Conservation (phyloP, 768 basidiomycete species). For the Tulasnella sp. region DNA sequence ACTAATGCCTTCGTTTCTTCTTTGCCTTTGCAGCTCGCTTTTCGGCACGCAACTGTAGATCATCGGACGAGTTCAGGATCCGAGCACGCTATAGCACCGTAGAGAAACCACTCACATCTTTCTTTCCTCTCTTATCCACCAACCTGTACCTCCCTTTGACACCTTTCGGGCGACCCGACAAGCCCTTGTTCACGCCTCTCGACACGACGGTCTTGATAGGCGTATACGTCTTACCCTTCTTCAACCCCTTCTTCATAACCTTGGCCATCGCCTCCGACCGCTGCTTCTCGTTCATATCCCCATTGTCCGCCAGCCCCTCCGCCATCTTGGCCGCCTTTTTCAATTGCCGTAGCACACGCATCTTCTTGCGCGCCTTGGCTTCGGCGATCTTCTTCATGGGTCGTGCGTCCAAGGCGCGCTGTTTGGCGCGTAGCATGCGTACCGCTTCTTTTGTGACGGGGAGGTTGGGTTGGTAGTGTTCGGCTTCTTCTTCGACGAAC, state of each 20-base stretch:
- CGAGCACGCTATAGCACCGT: conserved; percentile 3
- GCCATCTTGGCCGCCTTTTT: conserved; percentile 95
- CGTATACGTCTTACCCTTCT: conserved; percentile 57
- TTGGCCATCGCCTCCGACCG: conserved; percentile 91
- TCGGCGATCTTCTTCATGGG: conserved; percentile 99
- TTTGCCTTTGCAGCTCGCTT: conserved; percentile 67
- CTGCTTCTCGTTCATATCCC: conserved; percentile 87
- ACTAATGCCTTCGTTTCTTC: conserved; percentile 29
- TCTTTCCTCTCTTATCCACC: conserved; percentile 89
- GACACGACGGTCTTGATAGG: conserved; percentile 80
- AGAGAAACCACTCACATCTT: conserved; percentile 48
- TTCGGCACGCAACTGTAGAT: conserved; percentile 57
- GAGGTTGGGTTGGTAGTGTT: conserved; percentile 85
- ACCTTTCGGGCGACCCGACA: conserved; percentile 89
- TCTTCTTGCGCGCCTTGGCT: conserved; percentile 94
- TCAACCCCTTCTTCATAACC: conserved; percentile 58
- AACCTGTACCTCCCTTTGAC: conserved; percentile 91
- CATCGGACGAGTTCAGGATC: conserved; percentile 9
- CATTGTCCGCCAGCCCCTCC: conserved; percentile 76
- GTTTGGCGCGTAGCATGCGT: conserved; percentile 68
- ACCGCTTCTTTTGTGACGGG: conserved; percentile 97
- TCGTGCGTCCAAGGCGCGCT: conserved; percentile 86
- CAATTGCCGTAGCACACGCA: conserved; percentile 69
- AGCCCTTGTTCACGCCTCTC: conserved; percentile 74
- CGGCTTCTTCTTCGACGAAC: conserved; percentile 95